Percentiles rank a stretch among this genome's conserved stretches.
Conservation (phyloP, 345 rosid species). For the Viola odorata region DNA sequence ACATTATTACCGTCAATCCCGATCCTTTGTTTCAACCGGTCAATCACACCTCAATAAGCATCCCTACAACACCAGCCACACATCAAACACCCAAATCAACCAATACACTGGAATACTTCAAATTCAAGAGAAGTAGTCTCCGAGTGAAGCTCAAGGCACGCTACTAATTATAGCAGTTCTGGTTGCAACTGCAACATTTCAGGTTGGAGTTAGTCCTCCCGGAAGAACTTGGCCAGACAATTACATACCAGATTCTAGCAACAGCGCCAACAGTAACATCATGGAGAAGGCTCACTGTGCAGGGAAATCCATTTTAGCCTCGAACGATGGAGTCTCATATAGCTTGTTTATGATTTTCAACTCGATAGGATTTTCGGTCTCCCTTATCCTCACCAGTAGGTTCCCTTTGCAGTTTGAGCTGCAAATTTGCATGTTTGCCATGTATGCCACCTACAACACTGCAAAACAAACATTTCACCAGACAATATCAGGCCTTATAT, state of each 20-base stretch:
- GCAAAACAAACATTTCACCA: slow-evolving; percentile 32
- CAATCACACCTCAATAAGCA: not conserved
- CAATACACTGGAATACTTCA: slow-evolving; percentile 41
- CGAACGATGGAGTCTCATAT: slow-evolving; percentile 19
- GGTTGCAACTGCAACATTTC: slow-evolving; percentile 49
- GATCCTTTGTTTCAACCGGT: slow-evolving; percentile 7
- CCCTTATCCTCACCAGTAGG: slow-evolving; percentile 45
- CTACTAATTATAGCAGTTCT: slow-evolving; percentile 41
- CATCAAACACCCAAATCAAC: slow-evolving; percentile 3
- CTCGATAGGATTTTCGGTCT: slow-evolving; percentile 35
- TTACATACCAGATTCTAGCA: slow-evolving; percentile 8
- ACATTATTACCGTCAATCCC: slow-evolving; percentile 11
- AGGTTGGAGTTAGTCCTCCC: slow-evolving; percentile 47
- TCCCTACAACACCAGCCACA: slow-evolving; percentile 16
- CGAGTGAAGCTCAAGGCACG: slow-evolving; percentile 42
- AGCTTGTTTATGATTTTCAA: slow-evolving; percentile 35
- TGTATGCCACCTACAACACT: slow-evolving; percentile 36
- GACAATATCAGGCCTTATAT: slow-evolving; percentile 20
- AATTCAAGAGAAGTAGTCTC: slow-evolving; percentile 54
- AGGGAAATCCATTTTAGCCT: slow-evolving; percentile 39
- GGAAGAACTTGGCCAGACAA: slow-evolving; percentile 54
- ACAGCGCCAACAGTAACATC: slow-evolving; percentile 8
- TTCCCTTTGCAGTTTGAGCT: slow-evolving; percentile 52
- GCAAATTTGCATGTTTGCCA: slow-evolving; percentile 36
- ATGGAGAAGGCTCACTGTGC: slow-evolving; percentile 25